Base-by-base conservation (phyloP, 2,329 filamentous ascomycete genomes). In the Penicillium hordei region DNA sequence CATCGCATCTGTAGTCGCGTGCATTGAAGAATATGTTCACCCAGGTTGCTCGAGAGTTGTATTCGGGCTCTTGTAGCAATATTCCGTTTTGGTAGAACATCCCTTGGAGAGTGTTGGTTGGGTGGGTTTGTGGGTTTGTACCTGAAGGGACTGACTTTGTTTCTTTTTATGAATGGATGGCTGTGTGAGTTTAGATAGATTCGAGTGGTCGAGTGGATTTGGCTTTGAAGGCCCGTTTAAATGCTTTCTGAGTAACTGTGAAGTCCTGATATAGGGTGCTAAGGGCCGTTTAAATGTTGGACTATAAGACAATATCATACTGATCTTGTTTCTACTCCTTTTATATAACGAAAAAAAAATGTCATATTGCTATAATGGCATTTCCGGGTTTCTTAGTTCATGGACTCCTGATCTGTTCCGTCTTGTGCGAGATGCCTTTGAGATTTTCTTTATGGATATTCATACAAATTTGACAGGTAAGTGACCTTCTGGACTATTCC, bases 61-160 rank as follows among this genome's bases (percentile, higher is more conserved):
- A 21, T n/a, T 31, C 39, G n/a, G 25, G n/a, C 23, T 56, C 53
- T 27, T 19, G 46, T 9, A 52, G 33, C 19, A 17, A 10, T 10
- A 23, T 51, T 52, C 53, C 53, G 17, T 56, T 31, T 21, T 38
- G 46, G 25, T 56, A 51, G 19, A 56, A 56, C 53, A 56, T 56
- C 5, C 17, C 39, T 52, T 29, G 23, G 15, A 2, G n/a, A 1
- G 4, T 31, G 13, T 55, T 39, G 31, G 46, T 31, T 31, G 7
- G 27, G 12, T 33, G 12, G 4, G 3, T 51, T 31, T 31, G 2
- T 5, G 21, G 8, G n/a, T 1, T 34, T 29, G 10, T 9, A 3
- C 3, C 3, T 27, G n/a, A 9, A 25, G 13, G 17, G 13, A 34
- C 29, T 44, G 4, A 52, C 21, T 17, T 36, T 52, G 17, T 9